phyloP scores from a whole-genome alignment of 306 rosid species.

The Prunus davidiana region DNA sequence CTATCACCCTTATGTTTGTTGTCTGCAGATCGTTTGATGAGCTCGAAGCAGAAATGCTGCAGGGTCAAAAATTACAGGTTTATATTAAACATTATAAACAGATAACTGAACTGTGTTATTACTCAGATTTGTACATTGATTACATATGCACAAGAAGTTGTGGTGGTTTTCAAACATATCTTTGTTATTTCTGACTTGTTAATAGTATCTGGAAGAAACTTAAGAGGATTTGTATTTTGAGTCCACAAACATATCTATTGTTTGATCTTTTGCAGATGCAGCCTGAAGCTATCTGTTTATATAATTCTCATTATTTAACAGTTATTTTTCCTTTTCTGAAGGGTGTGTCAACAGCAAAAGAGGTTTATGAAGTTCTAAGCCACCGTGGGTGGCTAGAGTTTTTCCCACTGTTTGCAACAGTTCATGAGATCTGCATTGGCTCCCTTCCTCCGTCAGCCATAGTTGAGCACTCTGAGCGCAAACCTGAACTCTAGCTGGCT shows the following conservation, averaged over 20 bases:
- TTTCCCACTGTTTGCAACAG: constrained; percentile 82
- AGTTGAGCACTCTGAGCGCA: constrained; percentile 51
- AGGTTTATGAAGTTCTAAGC: constrained; percentile 72
- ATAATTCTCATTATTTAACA: background rate
- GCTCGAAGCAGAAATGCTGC: constrained; percentile 82
- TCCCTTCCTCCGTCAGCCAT: constrained; percentile 88
- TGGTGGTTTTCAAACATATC: background rate
- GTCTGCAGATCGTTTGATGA: constrained; percentile 71
- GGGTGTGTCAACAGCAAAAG: constrained; percentile 92
- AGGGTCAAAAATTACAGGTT: constrained; percentile 96
- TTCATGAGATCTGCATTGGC: constrained; percentile 76
- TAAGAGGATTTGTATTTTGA: background rate
- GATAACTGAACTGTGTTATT: constrained; percentile 14
- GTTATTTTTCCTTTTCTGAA: constrained; percentile 25
- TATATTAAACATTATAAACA: background rate
- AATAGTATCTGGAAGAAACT: background rate
- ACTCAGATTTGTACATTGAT: background rate
- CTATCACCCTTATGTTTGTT: constrained; percentile 5
- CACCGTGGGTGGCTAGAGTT: constrained; percentile 79
- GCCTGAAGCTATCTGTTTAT: background rate
- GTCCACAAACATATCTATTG: background rate
- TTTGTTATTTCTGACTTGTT: background rate
- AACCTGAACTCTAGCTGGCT: constrained; percentile 36
- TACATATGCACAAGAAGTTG: background rate
- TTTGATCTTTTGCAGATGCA: background rate